A percentile compares a stretch with the other conserved stretches of the same genome.
These are phyloP conservation scores for Cyclotella distinguenda DNA, from an alignment of 108 stramenopile genomes.

Conservation along the genomic window DNA sequence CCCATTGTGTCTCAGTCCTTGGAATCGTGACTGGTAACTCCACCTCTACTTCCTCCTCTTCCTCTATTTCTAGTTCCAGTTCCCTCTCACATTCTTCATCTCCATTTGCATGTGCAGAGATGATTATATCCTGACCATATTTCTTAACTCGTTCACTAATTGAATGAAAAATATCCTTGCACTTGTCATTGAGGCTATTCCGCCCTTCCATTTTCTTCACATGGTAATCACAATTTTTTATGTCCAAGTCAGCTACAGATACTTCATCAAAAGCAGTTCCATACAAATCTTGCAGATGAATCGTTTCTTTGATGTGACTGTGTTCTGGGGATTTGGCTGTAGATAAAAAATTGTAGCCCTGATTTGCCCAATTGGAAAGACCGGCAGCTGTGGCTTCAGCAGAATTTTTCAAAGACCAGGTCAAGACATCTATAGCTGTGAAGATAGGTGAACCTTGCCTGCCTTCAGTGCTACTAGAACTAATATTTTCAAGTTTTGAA, in stretches of 20 bases:
- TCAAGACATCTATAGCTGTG: slow-evolving; percentile 33
- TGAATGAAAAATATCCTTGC: neutral
- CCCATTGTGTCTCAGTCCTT: slow-evolving; percentile 23
- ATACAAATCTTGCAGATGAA: slow-evolving; percentile 31
- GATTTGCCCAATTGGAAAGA: slow-evolving; percentile 38
- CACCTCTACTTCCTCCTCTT: slow-evolving; percentile 51
- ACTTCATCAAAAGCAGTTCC: slow-evolving; percentile 15
- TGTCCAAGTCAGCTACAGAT: slow-evolving; percentile 1
- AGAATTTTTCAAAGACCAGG: slow-evolving; percentile 57
- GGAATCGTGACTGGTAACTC: slow-evolving; percentile 39
- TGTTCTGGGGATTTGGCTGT: slow-evolving; percentile 13
- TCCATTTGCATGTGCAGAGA: slow-evolving; percentile 2
- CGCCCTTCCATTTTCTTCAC: slow-evolving; percentile 23
- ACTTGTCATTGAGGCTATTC: neutral
- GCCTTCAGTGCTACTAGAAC: neutral
- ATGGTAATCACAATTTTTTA: slow-evolving; percentile 12
- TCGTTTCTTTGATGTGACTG: slow-evolving; percentile 16
- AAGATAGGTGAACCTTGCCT: neutral
- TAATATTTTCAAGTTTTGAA: slow-evolving; percentile 22
- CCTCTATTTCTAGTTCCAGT: slow-evolving; percentile 43
- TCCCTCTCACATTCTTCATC: slow-evolving; percentile 63
- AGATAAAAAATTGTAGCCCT: slow-evolving; percentile 45
- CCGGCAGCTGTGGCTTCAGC: slow-evolving; percentile 38
- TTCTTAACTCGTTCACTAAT: neutral
- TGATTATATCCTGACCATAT: slow-evolving; percentile 20